A percentile compares a stretch with the other conserved stretches of the same genome.
Conservation (phyloP, 2,329 filamentous ascomycete genomes). For the Cytospora leucostoma region DNA sequence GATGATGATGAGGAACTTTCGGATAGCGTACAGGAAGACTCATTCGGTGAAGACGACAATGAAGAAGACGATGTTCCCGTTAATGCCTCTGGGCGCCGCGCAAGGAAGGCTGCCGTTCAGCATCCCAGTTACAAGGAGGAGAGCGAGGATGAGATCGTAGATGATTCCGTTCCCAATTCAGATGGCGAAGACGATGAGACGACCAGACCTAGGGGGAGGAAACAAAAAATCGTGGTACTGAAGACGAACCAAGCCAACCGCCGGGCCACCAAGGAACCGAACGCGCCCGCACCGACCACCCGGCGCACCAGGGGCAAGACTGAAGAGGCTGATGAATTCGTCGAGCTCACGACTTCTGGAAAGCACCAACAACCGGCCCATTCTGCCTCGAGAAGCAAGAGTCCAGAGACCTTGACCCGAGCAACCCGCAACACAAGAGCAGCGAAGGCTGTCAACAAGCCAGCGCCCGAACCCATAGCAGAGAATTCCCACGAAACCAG, state of each 20-base stretch:
- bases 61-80: slow-evolving; percentile 44
- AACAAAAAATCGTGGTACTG: slow-evolving; percentile 48
- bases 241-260: slow-evolving; percentile 35
- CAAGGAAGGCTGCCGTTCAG: slow-evolving; percentile 51
- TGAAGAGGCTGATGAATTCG: slow-evolving; percentile 56
- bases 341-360: slow-evolving; percentile 64
- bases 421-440: slow-evolving; percentile 50
- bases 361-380: slow-evolving; percentile 53
- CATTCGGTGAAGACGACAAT: slow-evolving; percentile 51
- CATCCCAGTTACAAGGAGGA: slow-evolving; percentile 51
- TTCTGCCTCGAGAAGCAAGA: slow-evolving; percentile 55
- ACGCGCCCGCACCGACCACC: slow-evolving; percentile 32
- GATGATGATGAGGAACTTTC: slow-evolving; percentile 59
- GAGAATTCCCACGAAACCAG: slow-evolving; percentile 57
- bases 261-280: slow-evolving; percentile 22
- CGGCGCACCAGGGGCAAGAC: slow-evolving; percentile 57
- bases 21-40: slow-evolving; percentile 54
- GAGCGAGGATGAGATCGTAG: slow-evolving; percentile 42
- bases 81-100: slow-evolving; percentile 50
- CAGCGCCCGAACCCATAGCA: slow-evolving; percentile 48
- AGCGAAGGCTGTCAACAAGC: slow-evolving; percentile 52
- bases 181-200: slow-evolving; percentile 34
- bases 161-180: slow-evolving; percentile 31
- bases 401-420: slow-evolving; percentile 53
- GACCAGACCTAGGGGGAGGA: slow-evolving; percentile 33